Evolutionary conservation across 768 basidiomycete species (phyloP).

Genomic region (Leccinum subgranulosum): DNA sequence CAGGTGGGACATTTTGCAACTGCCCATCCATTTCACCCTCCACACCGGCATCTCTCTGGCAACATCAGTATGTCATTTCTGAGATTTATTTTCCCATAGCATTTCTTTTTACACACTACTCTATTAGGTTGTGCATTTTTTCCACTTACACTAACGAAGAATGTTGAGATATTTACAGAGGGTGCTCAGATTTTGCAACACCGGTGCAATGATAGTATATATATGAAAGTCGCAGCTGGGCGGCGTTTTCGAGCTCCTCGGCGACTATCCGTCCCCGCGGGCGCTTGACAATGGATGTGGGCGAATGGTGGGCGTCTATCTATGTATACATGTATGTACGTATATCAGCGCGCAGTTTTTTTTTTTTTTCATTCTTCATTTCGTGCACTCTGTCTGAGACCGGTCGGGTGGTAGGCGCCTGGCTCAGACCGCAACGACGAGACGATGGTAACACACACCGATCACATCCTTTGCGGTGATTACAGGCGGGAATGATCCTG

Average conservation of each 20-base stretch:
- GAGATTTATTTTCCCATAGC: no score
- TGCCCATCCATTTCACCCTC: no score
- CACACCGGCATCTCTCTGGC: no score
- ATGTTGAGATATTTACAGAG: no score
- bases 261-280: background rate
- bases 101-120: no score
- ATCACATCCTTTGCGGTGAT: conserved; percentile 13
- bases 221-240: background rate
- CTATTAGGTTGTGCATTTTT: no score
- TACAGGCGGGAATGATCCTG: conserved; percentile 6
- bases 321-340: background rate
- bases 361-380: background rate
- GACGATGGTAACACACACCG: conserved; percentile 4
- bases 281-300: conserved; percentile 7
- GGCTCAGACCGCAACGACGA: background rate
- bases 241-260: conserved; percentile 12
- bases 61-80: no score
- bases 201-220: no score
- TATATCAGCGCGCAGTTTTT: background rate
- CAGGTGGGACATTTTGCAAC: no score
- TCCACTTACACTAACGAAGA: no score
- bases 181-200: no score
- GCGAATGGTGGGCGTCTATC: conserved; percentile 4
- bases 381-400: background rate
- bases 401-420: background rate